These are phyloP conservation scores for Lenwebbia sp. DNA, from an alignment of 345 rosid species.

Conservation along the genomic window DNA sequence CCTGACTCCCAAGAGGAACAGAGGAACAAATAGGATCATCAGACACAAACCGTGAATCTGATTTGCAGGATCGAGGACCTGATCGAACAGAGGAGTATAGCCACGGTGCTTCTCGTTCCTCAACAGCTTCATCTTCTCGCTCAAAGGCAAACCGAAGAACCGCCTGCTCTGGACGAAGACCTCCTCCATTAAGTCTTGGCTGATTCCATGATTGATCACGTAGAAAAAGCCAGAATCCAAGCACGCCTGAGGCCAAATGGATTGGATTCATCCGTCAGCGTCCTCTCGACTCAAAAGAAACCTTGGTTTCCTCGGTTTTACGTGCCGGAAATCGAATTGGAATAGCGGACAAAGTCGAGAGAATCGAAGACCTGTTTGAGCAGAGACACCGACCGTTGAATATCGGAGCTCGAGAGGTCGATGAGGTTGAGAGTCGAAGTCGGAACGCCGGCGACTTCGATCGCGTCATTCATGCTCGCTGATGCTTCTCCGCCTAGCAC, in stretches of 20 bases:
- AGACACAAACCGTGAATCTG: slow-evolving; percentile 34
- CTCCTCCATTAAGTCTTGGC: slow-evolving; percentile 46
- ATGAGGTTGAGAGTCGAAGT: neutral
- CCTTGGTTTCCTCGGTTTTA: neutral
- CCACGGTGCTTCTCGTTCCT: slow-evolving; percentile 64
- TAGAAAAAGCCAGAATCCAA: slow-evolving; percentile 72
- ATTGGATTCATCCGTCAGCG: neutral
- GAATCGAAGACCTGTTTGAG: slow-evolving; percentile 4
- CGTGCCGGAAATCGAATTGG: neutral
- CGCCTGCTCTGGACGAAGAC: slow-evolving; percentile 47
- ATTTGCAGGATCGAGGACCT: slow-evolving; percentile 51
- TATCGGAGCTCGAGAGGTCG: neutral
- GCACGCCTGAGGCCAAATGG: slow-evolving; percentile 34
- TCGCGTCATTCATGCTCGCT: neutral
- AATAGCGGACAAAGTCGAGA: neutral
- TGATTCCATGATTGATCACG: slow-evolving; percentile 66
- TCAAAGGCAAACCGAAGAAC: slow-evolving; percentile 41
- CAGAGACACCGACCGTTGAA: slow-evolving; percentile 18
- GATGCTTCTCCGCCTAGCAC: no score
- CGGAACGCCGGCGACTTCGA: neutral
- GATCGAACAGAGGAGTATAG: slow-evolving; percentile 54
- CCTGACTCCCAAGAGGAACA: no score
- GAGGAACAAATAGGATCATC: neutral
- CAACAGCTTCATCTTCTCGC: slow-evolving; percentile 53
- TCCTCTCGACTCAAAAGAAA: neutral